These are phyloP conservation scores for Ballota nigra DNA, from an alignment of 257 asterid genomes.

Conservation along the genomic window DNA sequence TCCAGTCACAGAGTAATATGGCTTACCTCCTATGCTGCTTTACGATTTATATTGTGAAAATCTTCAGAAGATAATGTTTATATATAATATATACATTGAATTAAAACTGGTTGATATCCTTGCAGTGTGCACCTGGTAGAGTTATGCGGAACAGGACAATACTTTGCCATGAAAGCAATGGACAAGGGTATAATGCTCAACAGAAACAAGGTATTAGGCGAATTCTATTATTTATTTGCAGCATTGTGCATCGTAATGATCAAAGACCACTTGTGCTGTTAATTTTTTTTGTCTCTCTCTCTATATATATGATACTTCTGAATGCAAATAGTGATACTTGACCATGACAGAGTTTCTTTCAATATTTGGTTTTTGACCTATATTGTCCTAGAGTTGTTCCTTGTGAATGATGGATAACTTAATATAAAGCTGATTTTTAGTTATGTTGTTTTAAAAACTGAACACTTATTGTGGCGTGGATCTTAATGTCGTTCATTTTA, in stretches of 20 bases:
- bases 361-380: neutral
- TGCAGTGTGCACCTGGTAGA: constrained; percentile 96
- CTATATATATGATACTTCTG: neutral
- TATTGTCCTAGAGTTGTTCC: neutral
- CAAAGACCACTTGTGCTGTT: constrained; percentile 9
- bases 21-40: neutral
- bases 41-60: neutral
- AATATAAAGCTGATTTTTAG: neutral
- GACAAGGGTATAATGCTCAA: constrained; percentile 91
- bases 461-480: neutral
- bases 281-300: neutral
- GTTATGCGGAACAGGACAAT: constrained; percentile 74
- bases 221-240: neutral
- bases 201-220: constrained; percentile 75
- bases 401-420: neutral
- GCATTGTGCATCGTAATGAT: neutral
- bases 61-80: neutral
- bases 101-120: constrained; percentile 4
- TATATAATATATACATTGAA: neutral
- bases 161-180: constrained; percentile 98
- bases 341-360: neutral
- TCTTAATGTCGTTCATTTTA: constrained; percentile 1
- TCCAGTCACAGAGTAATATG: neutral
- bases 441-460: neutral
- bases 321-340: neutral